Evolutionary conservation across 2,329 filamentous ascomycete species (phyloP).

Genomic region (Keithomyces neogunnii): DNA sequence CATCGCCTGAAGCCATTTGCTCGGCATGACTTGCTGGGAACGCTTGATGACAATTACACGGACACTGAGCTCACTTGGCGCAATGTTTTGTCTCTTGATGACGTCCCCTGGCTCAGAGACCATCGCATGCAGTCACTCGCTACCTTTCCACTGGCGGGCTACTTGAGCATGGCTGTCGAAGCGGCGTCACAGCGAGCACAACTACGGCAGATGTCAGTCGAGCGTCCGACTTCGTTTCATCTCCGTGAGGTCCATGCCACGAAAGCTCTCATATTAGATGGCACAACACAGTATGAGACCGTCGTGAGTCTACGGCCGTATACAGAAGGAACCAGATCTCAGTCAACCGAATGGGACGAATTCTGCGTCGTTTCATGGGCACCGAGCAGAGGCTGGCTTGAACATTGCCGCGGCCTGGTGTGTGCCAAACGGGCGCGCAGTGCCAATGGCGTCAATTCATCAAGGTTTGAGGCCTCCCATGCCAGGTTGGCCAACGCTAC

Average conservation of each 20-base stretch:
- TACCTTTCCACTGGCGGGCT: slow-evolving; percentile 27
- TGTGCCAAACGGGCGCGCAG: slow-evolving; percentile 18
- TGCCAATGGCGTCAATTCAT: slow-evolving; percentile 13
- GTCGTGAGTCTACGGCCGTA: slow-evolving; percentile 16
- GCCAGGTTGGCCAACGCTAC: slow-evolving; percentile 8
- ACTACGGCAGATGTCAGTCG: slow-evolving; percentile 12
- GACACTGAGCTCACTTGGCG: slow-evolving; percentile 19
- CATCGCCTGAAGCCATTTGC: slow-evolving; percentile 13
- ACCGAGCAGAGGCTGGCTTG: slow-evolving; percentile 43
- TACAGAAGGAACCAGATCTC: slow-evolving; percentile 18
- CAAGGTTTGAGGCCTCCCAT: slow-evolving; percentile 2
- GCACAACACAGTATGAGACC: slow-evolving; percentile 17
- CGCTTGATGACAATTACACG: slow-evolving; percentile 12
- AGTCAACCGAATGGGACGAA: slow-evolving; percentile 42
- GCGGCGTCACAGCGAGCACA: slow-evolving; percentile 23
- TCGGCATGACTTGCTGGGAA: slow-evolving; percentile 19
- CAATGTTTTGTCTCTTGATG: slow-evolving; percentile 20
- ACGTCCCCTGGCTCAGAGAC: slow-evolving; percentile 24
- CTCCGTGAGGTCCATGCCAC: slow-evolving; percentile 17
- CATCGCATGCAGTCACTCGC: slow-evolving; percentile 21
- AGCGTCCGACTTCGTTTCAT: slow-evolving; percentile 12
- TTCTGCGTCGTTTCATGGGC: slow-evolving; percentile 49
- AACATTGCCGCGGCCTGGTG: slow-evolving; percentile 49
- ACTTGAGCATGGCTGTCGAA: slow-evolving; percentile 24
- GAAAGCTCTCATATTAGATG: slow-evolving; percentile 18